Evolutionary conservation across 352 stramenopile species (phyloP), one percentile per base, ranked within the genome.

Genomic region (Blastocystis sp.): DNA sequence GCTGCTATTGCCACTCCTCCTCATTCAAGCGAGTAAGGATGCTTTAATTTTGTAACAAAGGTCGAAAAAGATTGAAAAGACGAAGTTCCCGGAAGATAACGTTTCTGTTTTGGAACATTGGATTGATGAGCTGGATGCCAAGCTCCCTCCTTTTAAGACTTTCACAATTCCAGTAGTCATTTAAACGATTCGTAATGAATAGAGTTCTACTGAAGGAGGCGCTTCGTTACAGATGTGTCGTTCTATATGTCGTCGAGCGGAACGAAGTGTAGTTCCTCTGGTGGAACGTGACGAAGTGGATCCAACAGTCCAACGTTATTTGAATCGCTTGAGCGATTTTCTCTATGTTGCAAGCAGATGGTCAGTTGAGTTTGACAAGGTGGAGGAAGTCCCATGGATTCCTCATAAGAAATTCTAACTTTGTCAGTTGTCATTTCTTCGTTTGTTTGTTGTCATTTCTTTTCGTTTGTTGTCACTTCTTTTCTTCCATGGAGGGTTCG

Each of bases 41-140:
- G 17, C n/a, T 48, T 22, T 76, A 48, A 17, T 57, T 7, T 1
- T 89, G 0, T 17, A 57, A 27, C 19, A 9, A 57, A 89, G 60
- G 22, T 54, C 60, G 6, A 89, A 89, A 17, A 93, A 92, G 87
- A 69, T 92, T 9, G 89, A 79, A 48, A 87, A 90, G 15, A 91
- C 91, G 2, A 56, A 70, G 15, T 92, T 92, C 53, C 53, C 40
- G n/a, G 90, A 90, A 44, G 90, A 77, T 9, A 79, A 95, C 75
- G 92, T 95, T 11, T 70, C 88, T 24, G 87, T 91, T 51, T 90
- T 96, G 60, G 93, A 96, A 90, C 58, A 90, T 22, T 95, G 93
- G 93, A 97, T 97, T 90, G 94, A 97, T 87, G 92, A 93, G 87
- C 94, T 97, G 93, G 94, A 97, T 89, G 89, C 90, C 0, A 89